A percentile compares a stretch with the other conserved stretches of the same genome.
Conservation (phyloP, 352 stramenopile species). For the Pythium scleroteichum region DNA sequence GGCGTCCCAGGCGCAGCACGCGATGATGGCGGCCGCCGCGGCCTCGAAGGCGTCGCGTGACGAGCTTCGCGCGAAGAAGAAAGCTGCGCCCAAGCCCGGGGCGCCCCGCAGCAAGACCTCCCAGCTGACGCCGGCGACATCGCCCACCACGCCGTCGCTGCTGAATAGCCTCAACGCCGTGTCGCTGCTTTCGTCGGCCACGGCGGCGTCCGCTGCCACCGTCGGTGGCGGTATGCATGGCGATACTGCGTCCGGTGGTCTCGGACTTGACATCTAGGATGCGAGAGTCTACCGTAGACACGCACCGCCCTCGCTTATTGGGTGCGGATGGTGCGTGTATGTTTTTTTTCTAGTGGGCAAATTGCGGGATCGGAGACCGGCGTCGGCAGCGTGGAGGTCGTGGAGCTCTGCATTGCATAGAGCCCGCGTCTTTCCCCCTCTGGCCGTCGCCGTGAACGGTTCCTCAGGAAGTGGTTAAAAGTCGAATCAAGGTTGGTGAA, state of each 20-base stretch:
- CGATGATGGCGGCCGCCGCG: conserved; percentile 18
- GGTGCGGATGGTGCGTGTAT: conserved; percentile 12
- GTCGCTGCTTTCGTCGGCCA: conserved; percentile 24
- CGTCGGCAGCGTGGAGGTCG: not conserved
- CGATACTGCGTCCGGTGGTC: conserved; percentile 10
- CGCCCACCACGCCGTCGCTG: conserved; percentile 29
- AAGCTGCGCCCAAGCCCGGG: conserved; percentile 1
- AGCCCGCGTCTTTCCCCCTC: conserved; percentile 2
- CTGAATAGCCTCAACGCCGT: conserved; percentile 29
- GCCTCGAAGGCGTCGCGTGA: conserved; percentile 22
- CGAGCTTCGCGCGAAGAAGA: conserved; percentile 16
- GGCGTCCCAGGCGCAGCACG: conserved; percentile 21
- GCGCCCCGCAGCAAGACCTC: conserved; percentile 18
- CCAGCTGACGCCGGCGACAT: conserved; percentile 27
- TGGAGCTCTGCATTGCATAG: conserved; percentile 11
- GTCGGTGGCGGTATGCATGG: conserved; percentile 16
- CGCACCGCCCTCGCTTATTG: conserved; percentile 14
- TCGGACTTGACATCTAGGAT: conserved; percentile 17
- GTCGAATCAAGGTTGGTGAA: conserved; percentile 28
- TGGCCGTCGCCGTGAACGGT: not conserved
- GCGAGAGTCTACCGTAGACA: conserved; percentile 10
- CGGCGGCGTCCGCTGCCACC: conserved; percentile 1
- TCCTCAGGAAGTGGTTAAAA: conserved; percentile 32
- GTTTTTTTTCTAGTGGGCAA: conserved; percentile 24
- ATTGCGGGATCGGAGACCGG: conserved; percentile 12